Percentiles rank a stretch among this genome's conserved stretches.
phyloP scores from a whole-genome alignment of 192 early-diverging fungal species.

The Coemansia sp. region DNA sequence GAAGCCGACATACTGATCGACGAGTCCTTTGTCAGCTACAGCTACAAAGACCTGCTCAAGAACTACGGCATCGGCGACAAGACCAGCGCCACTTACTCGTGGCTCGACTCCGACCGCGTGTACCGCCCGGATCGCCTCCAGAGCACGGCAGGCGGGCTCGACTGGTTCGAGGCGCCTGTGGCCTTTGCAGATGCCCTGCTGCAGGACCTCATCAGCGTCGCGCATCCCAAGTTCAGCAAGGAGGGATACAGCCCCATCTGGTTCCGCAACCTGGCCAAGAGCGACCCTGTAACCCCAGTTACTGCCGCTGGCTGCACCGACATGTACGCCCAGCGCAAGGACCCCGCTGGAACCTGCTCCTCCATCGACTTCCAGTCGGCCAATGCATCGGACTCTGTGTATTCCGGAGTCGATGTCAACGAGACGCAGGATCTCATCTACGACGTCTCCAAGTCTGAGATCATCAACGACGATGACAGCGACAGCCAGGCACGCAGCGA shows the following conservation, averaged over 20 bases:
- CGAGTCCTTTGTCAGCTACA: constrained; percentile 59
- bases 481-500: neutral
- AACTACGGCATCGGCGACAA: constrained; percentile 57
- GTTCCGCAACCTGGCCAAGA: constrained; percentile 67
- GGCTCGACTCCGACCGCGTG: constrained; percentile 59
- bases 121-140: constrained; percentile 67
- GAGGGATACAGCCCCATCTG: constrained; percentile 56
- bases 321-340: constrained; percentile 29
- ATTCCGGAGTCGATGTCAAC: constrained; percentile 38
- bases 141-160: constrained; percentile 60
- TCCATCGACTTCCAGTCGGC: constrained; percentile 39
- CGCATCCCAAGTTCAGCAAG: constrained; percentile 58
- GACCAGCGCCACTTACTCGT: constrained; percentile 55
- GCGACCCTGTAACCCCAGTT: constrained; percentile 53
- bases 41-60: constrained; percentile 52
- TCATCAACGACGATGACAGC: constrained; percentile 17
- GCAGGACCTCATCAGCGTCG: constrained; percentile 65
- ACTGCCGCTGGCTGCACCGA: constrained; percentile 58
- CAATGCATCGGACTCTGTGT: constrained; percentile 33
- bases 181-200: constrained; percentile 66
- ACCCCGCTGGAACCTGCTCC: constrained; percentile 34
- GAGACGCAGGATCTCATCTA: constrained; percentile 45
- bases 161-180: constrained; percentile 69
- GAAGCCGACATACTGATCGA: constrained; percentile 68
- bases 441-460: constrained; percentile 41